Evolutionary conservation across 108 stramenopile genomes (phyloP).

Genomic region (Parietichytrium sp.): DNA sequence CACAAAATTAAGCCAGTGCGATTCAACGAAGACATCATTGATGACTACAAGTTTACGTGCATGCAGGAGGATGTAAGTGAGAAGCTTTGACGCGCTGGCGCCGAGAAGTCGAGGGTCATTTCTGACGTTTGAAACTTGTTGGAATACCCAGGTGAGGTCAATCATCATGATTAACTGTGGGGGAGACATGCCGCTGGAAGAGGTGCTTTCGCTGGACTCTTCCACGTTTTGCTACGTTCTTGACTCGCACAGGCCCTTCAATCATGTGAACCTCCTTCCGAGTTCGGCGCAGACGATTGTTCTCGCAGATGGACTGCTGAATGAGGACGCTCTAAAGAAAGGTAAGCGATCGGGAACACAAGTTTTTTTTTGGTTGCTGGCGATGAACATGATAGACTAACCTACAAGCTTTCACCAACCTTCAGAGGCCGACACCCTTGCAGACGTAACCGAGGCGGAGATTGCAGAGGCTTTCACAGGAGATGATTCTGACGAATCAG

Average conservation of each 20-base stretch:
- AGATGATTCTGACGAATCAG: too few relatives aligned
- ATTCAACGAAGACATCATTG: neutral
- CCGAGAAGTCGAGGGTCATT: too few relatives aligned
- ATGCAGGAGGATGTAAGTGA: neutral
- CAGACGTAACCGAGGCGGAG: too few relatives aligned
- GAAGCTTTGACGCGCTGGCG: too few relatives aligned
- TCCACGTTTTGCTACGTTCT: neutral
- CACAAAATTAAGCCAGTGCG: neutral
- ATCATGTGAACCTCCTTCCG: conserved; percentile 29
- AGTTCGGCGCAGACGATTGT: neutral
- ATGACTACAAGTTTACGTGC: neutral
- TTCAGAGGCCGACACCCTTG: too few relatives aligned
- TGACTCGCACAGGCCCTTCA: conserved; percentile 8
- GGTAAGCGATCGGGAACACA: too few relatives aligned
- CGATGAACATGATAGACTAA: too few relatives aligned
- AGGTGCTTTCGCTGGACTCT: neutral
- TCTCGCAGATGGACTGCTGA: conserved; percentile 5
- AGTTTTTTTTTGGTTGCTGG: too few relatives aligned
- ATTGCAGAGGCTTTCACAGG: too few relatives aligned
- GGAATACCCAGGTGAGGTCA: too few relatives aligned
- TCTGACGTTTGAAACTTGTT: too few relatives aligned
- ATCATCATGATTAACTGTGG: conserved; percentile 38
- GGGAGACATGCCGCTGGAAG: neutral
- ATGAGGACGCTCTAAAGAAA: conserved; percentile 6
- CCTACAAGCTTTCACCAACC: too few relatives aligned